Percentiles rank a stretch among this genome's conserved stretches.
These are phyloP conservation scores for Lepidium sativum DNA, from an alignment of 345 rosid species.

Conservation along the genomic window DNA sequence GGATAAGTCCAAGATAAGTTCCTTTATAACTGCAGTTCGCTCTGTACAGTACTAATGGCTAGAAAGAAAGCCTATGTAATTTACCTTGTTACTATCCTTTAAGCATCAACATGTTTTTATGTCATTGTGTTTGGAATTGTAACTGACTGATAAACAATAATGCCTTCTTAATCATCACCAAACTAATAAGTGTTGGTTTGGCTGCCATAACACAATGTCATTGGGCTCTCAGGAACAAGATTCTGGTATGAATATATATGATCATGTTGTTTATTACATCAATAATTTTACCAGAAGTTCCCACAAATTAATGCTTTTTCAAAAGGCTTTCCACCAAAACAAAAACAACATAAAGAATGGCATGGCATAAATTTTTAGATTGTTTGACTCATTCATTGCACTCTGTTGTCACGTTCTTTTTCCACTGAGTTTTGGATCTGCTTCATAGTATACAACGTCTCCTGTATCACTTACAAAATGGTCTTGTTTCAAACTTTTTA, in stretches of 20 bases:
- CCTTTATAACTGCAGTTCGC: conserved; percentile 48
- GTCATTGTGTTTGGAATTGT: conserved; percentile 2
- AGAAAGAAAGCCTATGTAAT: background rate
- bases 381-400: background rate
- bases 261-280: background rate
- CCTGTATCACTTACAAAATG: conserved; percentile 70
- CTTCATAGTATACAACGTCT: conserved; percentile 59
- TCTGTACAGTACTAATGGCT: conserved; percentile 38
- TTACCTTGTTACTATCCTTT: background rate
- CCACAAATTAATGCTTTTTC: background rate
- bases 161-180: background rate
- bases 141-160: background rate
- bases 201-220: background rate
- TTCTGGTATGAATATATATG: background rate
- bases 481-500: conserved; percentile 53
- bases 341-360: background rate
- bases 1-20: conserved; percentile 48
- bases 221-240: background rate
- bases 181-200: background rate
- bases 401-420: conserved; percentile 10
- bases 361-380: background rate
- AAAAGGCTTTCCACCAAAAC: background rate
- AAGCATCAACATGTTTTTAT: background rate
- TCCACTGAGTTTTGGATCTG: conserved; percentile 35
- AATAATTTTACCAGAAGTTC: background rate